Conservation (phyloP, 257 asterid species). For the Fraxinus anomala region DNA sequence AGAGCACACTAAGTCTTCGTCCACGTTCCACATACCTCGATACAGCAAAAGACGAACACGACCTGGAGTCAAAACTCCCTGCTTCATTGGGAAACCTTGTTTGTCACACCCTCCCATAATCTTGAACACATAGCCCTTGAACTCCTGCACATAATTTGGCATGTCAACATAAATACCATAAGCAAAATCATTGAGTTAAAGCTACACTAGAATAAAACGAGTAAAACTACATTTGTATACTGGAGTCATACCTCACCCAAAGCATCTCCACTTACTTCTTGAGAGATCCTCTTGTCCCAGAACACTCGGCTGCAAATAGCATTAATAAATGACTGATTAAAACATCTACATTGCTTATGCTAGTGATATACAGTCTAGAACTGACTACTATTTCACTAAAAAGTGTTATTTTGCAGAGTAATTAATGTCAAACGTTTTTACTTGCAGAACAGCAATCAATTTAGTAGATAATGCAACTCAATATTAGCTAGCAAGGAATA, state of each 20-base stretch:
- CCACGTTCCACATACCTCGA: conserved; percentile 8
- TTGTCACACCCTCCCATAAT: conserved; percentile 31
- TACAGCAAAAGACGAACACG: conserved; percentile 24
- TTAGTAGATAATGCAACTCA: too few species aligned
- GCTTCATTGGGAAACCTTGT: conserved; percentile 31
- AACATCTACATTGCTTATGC: not conserved
- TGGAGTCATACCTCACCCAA: not conserved
- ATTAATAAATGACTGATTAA: not conserved
- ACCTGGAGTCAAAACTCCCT: conserved; percentile 28
- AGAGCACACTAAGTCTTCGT: not conserved
- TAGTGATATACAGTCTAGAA: not conserved
- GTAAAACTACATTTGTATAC: not conserved
- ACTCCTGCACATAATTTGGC: conserved; percentile 15
- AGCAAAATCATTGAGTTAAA: too few species aligned
- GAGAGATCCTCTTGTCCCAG: conserved; percentile 5
- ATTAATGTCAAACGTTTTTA: too few species aligned
- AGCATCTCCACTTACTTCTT: not conserved
- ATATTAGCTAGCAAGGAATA: not conserved
- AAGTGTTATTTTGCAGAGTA: too few species aligned
- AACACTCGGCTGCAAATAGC: not conserved
- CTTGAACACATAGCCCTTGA: conserved; percentile 29
- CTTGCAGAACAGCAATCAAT: too few species aligned
- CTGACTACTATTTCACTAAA: not conserved
- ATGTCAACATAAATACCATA: not conserved
- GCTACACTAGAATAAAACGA: too few species aligned